Conservation (phyloP, 495 filamentous ascomycete genomes). For the Aspergillus sclerotioniger region DNA sequence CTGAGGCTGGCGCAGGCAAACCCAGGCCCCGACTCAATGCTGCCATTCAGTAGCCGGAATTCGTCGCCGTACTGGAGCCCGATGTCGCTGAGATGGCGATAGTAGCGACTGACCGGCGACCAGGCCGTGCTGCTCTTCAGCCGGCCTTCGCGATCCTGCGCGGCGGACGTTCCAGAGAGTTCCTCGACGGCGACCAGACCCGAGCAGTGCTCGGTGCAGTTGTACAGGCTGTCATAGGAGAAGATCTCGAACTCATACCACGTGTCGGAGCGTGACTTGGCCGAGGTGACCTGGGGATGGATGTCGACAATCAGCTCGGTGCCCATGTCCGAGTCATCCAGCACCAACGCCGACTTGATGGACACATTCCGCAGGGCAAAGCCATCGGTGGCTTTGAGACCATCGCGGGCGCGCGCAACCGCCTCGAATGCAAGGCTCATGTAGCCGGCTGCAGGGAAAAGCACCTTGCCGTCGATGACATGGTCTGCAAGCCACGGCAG, state of each 20-base stretch:
- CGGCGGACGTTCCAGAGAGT: neutral
- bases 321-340: neutral
- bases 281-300: neutral
- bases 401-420: neutral
- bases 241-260: slow-evolving; percentile 1
- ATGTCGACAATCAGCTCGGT: neutral
- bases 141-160: too few species aligned
- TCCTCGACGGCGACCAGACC: neutral
- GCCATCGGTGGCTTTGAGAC: neutral
- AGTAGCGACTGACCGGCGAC: neutral
- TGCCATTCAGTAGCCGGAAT: neutral
- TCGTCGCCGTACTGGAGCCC: neutral
- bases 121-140: neutral
- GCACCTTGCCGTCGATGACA: slow-evolving; percentile 1
- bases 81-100: neutral
- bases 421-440: slow-evolving; percentile 6
- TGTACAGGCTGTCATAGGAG: neutral
- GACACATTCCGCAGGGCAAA: neutral
- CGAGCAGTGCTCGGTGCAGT: slow-evolving; percentile 2
- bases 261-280: neutral
- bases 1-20: neutral
- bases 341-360: neutral
- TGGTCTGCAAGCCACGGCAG: slow-evolving; percentile 4
- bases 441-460: slow-evolving; percentile 7
- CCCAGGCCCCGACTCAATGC: neutral